These are phyloP conservation scores for Alliaria petiolata DNA, from an alignment of 345 rosid genomes.

Conservation along the genomic window DNA sequence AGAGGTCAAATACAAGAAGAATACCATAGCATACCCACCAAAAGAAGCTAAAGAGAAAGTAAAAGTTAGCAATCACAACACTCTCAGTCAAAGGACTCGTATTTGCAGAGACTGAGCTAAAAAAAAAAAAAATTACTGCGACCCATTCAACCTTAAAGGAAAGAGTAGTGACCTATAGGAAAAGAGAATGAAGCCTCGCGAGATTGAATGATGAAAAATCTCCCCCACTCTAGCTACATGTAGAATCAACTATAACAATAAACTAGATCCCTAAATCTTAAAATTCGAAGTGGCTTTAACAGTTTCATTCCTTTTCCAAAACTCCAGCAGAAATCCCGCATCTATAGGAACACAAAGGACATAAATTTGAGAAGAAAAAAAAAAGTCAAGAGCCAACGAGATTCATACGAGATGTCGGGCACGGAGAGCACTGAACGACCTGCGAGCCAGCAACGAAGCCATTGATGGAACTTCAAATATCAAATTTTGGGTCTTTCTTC, in stretches of 20 bases:
- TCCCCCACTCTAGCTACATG: neutral
- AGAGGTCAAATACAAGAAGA: neutral
- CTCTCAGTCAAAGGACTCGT: neutral
- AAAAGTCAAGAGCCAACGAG: slow-evolving; percentile 1
- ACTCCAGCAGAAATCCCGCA: neutral
- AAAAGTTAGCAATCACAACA: neutral
- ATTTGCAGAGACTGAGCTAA: neutral
- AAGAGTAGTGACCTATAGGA: no score
- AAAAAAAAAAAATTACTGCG: neutral
- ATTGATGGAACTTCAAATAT: slow-evolving; percentile 29
- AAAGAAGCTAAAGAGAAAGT: neutral
- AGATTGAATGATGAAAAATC: neutral
- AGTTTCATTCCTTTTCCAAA: neutral
- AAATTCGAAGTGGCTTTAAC: neutral
- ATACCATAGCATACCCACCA: neutral
- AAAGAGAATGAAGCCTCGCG: neutral
- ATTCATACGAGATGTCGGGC: slow-evolving; percentile 59
- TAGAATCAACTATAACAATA: neutral
- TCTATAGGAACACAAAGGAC: neutral
- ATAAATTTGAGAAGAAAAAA: neutral
- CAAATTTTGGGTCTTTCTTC: neutral
- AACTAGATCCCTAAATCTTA: no score
- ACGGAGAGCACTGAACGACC: slow-evolving; percentile 60
- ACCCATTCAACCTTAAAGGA: neutral
- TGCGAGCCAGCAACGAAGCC: slow-evolving; percentile 83